Evolutionary conservation across 768 basidiomycete genomes (phyloP).

Genomic region (Kwoniella shandongensis): DNA sequence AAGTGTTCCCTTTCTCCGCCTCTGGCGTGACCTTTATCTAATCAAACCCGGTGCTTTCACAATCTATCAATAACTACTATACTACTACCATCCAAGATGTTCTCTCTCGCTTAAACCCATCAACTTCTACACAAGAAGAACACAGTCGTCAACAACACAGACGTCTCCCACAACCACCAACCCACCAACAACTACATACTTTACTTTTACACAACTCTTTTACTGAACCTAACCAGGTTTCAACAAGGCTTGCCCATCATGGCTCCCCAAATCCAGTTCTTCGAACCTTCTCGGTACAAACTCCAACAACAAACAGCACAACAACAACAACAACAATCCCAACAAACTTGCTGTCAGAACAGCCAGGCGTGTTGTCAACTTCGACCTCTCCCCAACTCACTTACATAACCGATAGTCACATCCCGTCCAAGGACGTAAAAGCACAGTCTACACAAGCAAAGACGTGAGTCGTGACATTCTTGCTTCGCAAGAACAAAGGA

Average conservation of each 20-base stretch:
- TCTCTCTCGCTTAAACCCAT: conserved; percentile 27
- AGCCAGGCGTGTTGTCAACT: conserved; percentile 28
- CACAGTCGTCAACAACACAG: conserved; percentile 10
- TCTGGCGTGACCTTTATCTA: conserved; percentile 5
- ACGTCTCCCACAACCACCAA: conserved; percentile 15
- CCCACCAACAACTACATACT: conserved; percentile 14
- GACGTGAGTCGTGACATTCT: conserved; percentile 16
- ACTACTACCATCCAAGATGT: conserved; percentile 33
- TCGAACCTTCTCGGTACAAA: conserved; percentile 5
- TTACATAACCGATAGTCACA: conserved; percentile 23
- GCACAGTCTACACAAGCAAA: conserved; percentile 9
- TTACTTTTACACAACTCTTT: conserved; percentile 1
- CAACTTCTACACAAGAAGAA: conserved; percentile 21
- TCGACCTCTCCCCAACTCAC: conserved; percentile 25
- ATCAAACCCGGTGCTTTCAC: conserved; percentile 1
- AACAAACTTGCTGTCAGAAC: conserved; percentile 10
- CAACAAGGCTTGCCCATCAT: conserved; percentile 29
- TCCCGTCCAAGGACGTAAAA: conserved; percentile 24
- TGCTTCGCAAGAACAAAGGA: conserved; percentile 5
- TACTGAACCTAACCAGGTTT: conserved; percentile 23
- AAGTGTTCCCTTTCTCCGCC: conserved; percentile 2
- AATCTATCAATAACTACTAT: conserved; percentile 19
- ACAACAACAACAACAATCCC: conserved; percentile 20
- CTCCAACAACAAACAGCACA: conserved; percentile 14
- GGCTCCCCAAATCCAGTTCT: conserved; percentile 19